Evolutionary conservation across 1,284 basidiomycete genomes (phyloP), one percentile per base, ranked within the genome.

Genomic region (Ceratorhiza oryzae-sativae): DNA sequence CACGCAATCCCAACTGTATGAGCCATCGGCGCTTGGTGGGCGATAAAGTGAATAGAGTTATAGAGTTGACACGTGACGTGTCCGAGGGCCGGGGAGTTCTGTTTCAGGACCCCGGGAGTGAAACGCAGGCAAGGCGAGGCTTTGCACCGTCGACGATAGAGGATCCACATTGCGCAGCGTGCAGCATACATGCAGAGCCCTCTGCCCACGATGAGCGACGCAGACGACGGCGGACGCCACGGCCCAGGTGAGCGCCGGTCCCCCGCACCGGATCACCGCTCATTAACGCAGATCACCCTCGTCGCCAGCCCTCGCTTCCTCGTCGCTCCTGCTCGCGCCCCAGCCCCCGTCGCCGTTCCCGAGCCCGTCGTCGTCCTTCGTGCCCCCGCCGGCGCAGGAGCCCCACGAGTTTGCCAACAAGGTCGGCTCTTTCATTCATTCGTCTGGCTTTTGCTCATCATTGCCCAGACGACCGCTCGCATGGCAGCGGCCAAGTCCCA

Each of bases 391-490:
- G 1, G 83, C 84, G 13, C 86, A 86, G 1, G 84, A 84, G 12
- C 82, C 85, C 41, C 88, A 89, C 81, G 89, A 90, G 76, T 90
- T 88, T 77, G 88, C 88, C 12, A 78, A 85, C 51, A 84, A 82
- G 76, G 63, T 61, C 45, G 20, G 51, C 23, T 23, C 23, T n/a
- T 20, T 15, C 23, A 36, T 42, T 73, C 27, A 58, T 62, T 45
- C 49, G 42, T 58, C 25, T 20, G 51, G 46, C 25, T n/a, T 53
- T 45, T 62, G 55, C 34, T 60, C 34, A 53, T 13, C 23, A 10
- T 34, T 48, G 49, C 12, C 27, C 15, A 65, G 62, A 65, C 56
- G 27, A 49, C 41, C 51, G 55, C 42, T 15, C 71, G 61, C 51
- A 67, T 67, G 53, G 61, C 71, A 20, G 71, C 51, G 18, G 68